These are phyloP conservation scores for Dothidotthia symphoricarpi DNA, from an alignment of 2,329 filamentous ascomycete species.

Conservation along the genomic window DNA sequence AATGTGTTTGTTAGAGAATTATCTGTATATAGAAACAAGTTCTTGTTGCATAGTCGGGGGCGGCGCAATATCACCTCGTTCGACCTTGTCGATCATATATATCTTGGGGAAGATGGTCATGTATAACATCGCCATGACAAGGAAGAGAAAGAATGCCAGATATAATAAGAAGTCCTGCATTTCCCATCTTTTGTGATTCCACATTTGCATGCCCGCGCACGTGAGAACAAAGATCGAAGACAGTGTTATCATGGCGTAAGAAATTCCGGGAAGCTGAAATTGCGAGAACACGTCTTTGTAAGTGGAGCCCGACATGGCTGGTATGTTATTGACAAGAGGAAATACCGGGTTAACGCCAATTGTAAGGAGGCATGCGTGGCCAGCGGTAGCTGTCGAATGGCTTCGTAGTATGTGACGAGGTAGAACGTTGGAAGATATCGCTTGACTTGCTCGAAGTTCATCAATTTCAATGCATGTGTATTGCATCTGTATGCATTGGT, in stretches of 20 bases:
- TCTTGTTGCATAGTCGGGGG: conserved; percentile 35
- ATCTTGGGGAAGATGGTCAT: conserved; percentile 34
- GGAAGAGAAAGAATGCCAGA: conserved; percentile 28
- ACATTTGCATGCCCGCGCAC: conserved; percentile 5
- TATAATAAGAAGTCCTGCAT: conserved; percentile 19
- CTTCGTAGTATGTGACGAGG: too few species aligned
- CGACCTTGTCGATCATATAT: conserved; percentile 27
- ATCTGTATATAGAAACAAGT: conserved; percentile 32
- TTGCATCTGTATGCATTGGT: too few species aligned
- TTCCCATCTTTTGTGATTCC: conserved; percentile 1
- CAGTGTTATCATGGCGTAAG: conserved; percentile 6
- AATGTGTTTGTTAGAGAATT: conserved; percentile 42
- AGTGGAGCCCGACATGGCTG: background rate
- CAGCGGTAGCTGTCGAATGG: too few species aligned
- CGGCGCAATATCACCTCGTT: conserved; percentile 12
- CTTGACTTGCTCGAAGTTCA: too few species aligned
- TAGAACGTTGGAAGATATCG: too few species aligned
- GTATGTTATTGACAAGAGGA: background rate
- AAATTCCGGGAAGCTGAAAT: background rate
- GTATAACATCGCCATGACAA: conserved; percentile 26
- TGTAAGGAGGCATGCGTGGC: too few species aligned
- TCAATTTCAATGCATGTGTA: too few species aligned
- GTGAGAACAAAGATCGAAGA: conserved; percentile 12
- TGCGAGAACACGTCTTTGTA: conserved; percentile 1
- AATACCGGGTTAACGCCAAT: too few species aligned